These are phyloP conservation scores for Eurotiales sp. DNA, from an alignment of 2,329 filamentous ascomycete species.

Conservation along the genomic window DNA sequence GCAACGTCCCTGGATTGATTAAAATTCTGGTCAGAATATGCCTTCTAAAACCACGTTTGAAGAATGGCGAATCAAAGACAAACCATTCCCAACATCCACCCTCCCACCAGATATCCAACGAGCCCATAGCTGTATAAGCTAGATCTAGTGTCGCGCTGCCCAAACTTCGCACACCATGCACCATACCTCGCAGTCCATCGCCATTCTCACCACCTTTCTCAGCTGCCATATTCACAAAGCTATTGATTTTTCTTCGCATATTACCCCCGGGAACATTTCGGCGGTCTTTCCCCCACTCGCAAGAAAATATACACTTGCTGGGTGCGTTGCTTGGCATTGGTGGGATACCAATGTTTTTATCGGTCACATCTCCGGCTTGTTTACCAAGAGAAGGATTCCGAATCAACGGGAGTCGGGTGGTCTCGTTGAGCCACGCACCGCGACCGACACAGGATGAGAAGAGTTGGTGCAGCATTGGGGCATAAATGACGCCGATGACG, in stretches of 20 bases:
- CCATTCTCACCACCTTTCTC: slow-evolving; percentile 55
- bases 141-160: slow-evolving; percentile 71
- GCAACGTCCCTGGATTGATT: slow-evolving; percentile 58
- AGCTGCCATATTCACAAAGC: slow-evolving; percentile 70
- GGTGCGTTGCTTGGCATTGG: slow-evolving; percentile 61
- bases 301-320: slow-evolving; percentile 66
- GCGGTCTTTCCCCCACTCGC: slow-evolving; percentile 77
- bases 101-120: slow-evolving; percentile 80
- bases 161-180: slow-evolving; percentile 69
- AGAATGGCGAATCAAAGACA: slow-evolving; percentile 19
- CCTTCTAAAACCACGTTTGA: not conserved
- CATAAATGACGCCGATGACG: slow-evolving; percentile 67
- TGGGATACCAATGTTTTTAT: slow-evolving; percentile 42
- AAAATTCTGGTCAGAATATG: not conserved
- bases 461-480: slow-evolving; percentile 65
- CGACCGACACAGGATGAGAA: slow-evolving; percentile 64
- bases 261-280: slow-evolving; percentile 64
- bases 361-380: not conserved
- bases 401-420: slow-evolving; percentile 60
- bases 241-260: slow-evolving; percentile 67
- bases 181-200: slow-evolving; percentile 69
- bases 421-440: slow-evolving; percentile 68
- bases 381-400: slow-evolving; percentile 35
- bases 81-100: slow-evolving; percentile 78
- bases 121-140: slow-evolving; percentile 70